Percentiles rank a stretch among this genome's conserved stretches.
Evolutionary conservation across 768 basidiomycete genomes (phyloP).

Genomic region (Trametes maxima): DNA sequence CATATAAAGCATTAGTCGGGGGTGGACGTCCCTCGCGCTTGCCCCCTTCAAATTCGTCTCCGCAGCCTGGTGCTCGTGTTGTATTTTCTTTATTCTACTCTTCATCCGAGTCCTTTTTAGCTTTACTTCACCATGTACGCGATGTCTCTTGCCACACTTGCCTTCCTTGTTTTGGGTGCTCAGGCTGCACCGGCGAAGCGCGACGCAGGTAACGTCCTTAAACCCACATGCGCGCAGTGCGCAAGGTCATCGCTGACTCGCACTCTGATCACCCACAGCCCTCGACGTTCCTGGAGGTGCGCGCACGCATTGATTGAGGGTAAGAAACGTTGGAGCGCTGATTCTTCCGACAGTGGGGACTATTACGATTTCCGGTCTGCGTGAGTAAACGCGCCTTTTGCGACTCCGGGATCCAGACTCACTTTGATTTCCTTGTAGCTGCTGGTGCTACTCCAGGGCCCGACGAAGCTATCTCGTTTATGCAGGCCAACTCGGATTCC

Average conservation of each 20-base stretch:
- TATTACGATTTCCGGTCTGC: neutral
- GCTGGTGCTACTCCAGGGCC: neutral
- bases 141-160: constrained; percentile 21
- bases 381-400: neutral
- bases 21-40: neutral
- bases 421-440: neutral
- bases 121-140: neutral
- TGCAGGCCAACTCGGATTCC: constrained; percentile 6
- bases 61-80: constrained; percentile 30
- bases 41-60: neutral
- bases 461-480: neutral
- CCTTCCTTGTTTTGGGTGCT: constrained; percentile 18
- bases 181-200: constrained; percentile 15
- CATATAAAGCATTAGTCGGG: neutral
- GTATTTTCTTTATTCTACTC: neutral
- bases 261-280: too few species aligned
- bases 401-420: neutral
- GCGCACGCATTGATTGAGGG: neutral
- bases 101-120: neutral
- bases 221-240: too few species aligned
- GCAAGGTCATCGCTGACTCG: too few species aligned
- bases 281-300: neutral
- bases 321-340: too few species aligned
- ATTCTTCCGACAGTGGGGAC: neutral
- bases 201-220: neutral